Percentiles rank a stretch among this genome's conserved stretches.
Evolutionary conservation across 2,329 filamentous ascomycete species (phyloP).

Genomic region (Trichoderma arundinaceum): DNA sequence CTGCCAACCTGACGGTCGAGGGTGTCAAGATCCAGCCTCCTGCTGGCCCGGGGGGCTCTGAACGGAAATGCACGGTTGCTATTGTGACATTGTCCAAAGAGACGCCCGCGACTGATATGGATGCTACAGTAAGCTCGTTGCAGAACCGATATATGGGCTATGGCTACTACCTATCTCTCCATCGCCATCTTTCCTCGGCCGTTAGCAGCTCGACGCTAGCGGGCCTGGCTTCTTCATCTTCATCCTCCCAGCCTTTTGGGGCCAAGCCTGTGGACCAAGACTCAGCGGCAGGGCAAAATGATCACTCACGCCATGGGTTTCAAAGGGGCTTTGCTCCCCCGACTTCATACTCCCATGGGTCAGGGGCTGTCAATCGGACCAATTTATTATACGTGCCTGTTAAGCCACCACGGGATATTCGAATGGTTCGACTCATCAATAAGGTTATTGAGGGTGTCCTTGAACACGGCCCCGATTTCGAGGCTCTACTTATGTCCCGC

Average conservation of each 20-base stretch:
- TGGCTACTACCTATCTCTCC: slow-evolving; percentile 80
- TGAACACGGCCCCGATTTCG: slow-evolving; percentile 82
- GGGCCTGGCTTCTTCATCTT: slow-evolving; percentile 46
- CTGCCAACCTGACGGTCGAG: slow-evolving; percentile 68
- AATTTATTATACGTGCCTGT: slow-evolving; percentile 71
- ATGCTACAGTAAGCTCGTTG: slow-evolving; percentile 75
- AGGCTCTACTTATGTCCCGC: slow-evolving; percentile 87
- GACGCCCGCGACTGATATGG: slow-evolving; percentile 82
- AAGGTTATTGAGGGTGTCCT: slow-evolving; percentile 82
- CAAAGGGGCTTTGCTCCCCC: slow-evolving; percentile 77
- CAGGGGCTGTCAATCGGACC: slow-evolving; percentile 51
- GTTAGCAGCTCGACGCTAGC: slow-evolving; percentile 52
- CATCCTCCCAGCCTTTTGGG: slow-evolving; percentile 73
- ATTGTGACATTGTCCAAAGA: slow-evolving; percentile 83
- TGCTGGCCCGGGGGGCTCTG: slow-evolving; percentile 56
- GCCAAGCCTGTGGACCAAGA: slow-evolving; percentile 66
- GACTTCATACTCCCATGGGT: slow-evolving; percentile 62
- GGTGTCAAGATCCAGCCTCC: slow-evolving; percentile 72
- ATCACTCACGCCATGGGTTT: slow-evolving; percentile 52
- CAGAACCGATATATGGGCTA: slow-evolving; percentile 86
- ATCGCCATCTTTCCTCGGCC: slow-evolving; percentile 81
- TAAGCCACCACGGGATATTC: slow-evolving; percentile 76
- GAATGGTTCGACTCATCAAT: slow-evolving; percentile 82
- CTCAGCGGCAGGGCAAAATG: slow-evolving; percentile 40
- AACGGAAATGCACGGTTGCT: slow-evolving; percentile 75